Base-by-base conservation (phyloP, 78 protist species). In the Cavenderia fasciculata region DNA sequence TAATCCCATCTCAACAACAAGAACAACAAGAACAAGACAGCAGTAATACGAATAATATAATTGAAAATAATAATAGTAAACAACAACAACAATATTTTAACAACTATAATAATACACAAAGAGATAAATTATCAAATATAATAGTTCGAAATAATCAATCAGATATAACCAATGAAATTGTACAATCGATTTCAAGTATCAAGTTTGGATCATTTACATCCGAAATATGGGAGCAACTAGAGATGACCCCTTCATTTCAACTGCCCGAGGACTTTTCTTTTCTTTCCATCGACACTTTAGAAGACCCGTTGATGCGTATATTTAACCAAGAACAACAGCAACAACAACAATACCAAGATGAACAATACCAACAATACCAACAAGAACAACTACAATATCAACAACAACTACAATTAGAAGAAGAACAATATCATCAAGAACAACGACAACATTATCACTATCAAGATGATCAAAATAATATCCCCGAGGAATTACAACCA, bases 231-330 rank as follows among this genome's bases (percentile, higher is more conserved):
- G 51, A 74, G 14, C 47, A 36, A 23, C 44, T 74, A 40, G 7
- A 54, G 63, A 40, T 74, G 29, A 57, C 72, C n/a, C 44, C 72
- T 41, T 74, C 68, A 29, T n/a, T 57, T 44, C 34, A 36, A 57
- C 63, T 74, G 38, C 85, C 85, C 11, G 72, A 74, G 18, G 47
- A 40, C 29, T 74, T 74, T 41, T 74, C n/a, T 43, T 23, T 74
- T 40, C 31, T 57, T 41, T 52, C 70, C 25, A 74, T 74, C 12
- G 27, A 69, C 12, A n/a, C 61, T 18, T n/a, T n/a, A n/a, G n/a
- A n/a, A n/a, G n/a, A n/a, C n/a, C n/a, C n/a, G n/a, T n/a, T n/a
- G n/a, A n/a, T n/a, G n/a, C n/a, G n/a, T n/a, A n/a, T n/a, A n/a
- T n/a, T n/a, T n/a, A n/a, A n/a, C n/a, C n/a, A n/a, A n/a, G n/a